Evolutionary conservation across 495 filamentous ascomycete genomes (phyloP).

Genomic region (Aspergillus bridgeri): DNA sequence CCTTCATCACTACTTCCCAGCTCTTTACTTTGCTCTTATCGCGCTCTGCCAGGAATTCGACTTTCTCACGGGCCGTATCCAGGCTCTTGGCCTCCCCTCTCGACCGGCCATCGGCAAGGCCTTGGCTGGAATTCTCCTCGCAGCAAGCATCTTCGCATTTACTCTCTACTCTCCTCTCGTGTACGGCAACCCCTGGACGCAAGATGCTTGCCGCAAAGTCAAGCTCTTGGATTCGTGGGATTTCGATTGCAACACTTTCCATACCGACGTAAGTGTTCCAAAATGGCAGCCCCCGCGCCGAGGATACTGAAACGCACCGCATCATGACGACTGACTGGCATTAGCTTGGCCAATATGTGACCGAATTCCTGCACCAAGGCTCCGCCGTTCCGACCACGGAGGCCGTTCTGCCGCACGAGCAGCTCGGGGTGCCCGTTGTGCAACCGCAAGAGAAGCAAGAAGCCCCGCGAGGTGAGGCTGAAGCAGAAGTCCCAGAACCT

Average conservation of each 20-base stretch:
- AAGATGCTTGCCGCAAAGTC: slow-evolving; percentile 74
- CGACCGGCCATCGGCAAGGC: slow-evolving; percentile 70
- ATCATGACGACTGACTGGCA: slow-evolving; percentile 28
- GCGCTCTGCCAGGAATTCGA: slow-evolving; percentile 85
- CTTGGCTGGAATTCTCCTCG: slow-evolving; percentile 66
- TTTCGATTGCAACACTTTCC: slow-evolving; percentile 94
- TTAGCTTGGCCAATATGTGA: slow-evolving; percentile 44
- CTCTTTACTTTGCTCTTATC: slow-evolving; percentile 91
- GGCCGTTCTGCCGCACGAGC: slow-evolving; percentile 14
- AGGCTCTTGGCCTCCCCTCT: slow-evolving; percentile 61
- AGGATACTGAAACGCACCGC: slow-evolving; percentile 25
- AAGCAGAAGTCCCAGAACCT: slow-evolving; percentile 8
- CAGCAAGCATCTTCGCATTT: slow-evolving; percentile 71
- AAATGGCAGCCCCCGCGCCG: slow-evolving; percentile 33
- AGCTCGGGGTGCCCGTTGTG: slow-evolving; percentile 9
- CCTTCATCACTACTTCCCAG: slow-evolving; percentile 95
- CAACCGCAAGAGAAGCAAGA: slow-evolving; percentile 15
- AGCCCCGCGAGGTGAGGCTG: neutral
- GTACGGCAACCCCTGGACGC: slow-evolving; percentile 94
- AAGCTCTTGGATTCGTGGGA: slow-evolving; percentile 92
- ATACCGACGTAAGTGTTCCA: slow-evolving; percentile 71
- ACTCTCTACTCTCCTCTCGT: slow-evolving; percentile 79
- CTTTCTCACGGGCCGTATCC: slow-evolving; percentile 69
- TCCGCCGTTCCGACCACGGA: slow-evolving; percentile 28
- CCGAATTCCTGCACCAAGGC: slow-evolving; percentile 23